phyloP scores from a whole-genome alignment of 2,329 filamentous ascomycete genomes.

The Fulvia fulva region DNA sequence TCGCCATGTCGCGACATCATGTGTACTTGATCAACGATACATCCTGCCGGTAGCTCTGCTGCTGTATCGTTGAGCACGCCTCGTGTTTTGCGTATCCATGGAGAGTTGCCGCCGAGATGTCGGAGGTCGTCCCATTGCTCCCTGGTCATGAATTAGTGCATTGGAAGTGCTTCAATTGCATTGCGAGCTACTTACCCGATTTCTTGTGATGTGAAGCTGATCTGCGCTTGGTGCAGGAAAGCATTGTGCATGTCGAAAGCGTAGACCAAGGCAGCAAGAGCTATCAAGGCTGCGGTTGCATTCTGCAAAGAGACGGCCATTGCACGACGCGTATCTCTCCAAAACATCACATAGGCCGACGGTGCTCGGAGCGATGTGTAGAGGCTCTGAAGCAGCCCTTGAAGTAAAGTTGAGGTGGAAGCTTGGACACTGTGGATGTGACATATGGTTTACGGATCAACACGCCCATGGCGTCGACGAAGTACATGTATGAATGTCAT shows the following conservation, averaged over 20 bases:
- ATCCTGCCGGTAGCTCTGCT: slow-evolving; percentile 45
- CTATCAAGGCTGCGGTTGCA: background rate
- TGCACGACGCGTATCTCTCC: too few species aligned
- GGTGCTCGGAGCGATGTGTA: too few species aligned
- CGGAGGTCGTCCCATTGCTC: slow-evolving; percentile 32
- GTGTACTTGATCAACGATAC: slow-evolving; percentile 55
- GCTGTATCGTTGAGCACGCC: slow-evolving; percentile 38
- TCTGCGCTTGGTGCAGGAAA: background rate
- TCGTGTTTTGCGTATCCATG: slow-evolving; percentile 50
- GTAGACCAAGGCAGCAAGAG: background rate
- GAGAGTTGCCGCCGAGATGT: slow-evolving; percentile 53
- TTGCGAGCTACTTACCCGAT: background rate
- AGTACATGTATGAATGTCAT: too few species aligned
- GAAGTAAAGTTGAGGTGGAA: too few species aligned
- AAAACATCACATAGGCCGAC: too few species aligned
- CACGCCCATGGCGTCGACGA: background rate
- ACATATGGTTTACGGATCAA: background rate
- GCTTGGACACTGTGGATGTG: too few species aligned
- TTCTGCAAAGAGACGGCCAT: background rate
- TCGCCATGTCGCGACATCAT: slow-evolving; percentile 59
- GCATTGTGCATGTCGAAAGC: background rate
- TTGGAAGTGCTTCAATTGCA: background rate
- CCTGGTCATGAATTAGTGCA: slow-evolving; percentile 1
- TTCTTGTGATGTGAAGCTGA: background rate
- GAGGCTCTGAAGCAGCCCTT: too few species aligned